A percentile compares a stretch with the other conserved stretches of the same genome.
Evolutionary conservation across 2,329 filamentous ascomycete genomes (phyloP).

Genomic region (Zasmidium citrigriseum): DNA sequence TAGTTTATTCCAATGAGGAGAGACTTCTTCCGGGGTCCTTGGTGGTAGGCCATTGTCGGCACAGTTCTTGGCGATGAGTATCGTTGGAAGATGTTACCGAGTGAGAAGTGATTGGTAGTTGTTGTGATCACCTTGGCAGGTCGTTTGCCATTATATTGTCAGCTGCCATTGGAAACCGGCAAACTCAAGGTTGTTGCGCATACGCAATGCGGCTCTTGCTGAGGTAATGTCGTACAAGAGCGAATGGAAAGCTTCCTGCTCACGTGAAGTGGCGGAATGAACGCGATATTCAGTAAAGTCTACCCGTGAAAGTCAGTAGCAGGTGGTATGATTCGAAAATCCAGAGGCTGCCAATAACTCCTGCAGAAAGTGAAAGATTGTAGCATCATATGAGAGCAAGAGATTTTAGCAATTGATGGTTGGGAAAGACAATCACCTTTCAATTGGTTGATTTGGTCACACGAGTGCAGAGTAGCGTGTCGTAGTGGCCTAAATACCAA

Average conservation of each 20-base stretch:
- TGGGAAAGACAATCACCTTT: not conserved
- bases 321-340: too few relatives aligned
- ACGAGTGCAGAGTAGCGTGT: not conserved
- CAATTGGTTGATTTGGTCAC: not conserved
- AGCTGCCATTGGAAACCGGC: not conserved
- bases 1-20: slow-evolving; percentile 59
- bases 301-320: not conserved
- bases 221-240: not conserved
- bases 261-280: slow-evolving; percentile 4
- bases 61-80: not conserved
- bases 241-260: not conserved
- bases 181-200: not conserved
- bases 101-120: too few relatives aligned
- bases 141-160: not conserved
- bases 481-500: not conserved
- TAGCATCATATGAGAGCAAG: not conserved
- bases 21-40: slow-evolving; percentile 41
- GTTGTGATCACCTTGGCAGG: too few relatives aligned
- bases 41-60: slow-evolving; percentile 8
- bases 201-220: not conserved
- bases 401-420: not conserved
- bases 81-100: too few relatives aligned
- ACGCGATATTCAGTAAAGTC: not conserved
- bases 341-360: not conserved
- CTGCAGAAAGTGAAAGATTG: not conserved